Base-by-base conservation (phyloP, 2,329 filamentous ascomycete genomes). In the Thielaviopsis ethacetica region DNA sequence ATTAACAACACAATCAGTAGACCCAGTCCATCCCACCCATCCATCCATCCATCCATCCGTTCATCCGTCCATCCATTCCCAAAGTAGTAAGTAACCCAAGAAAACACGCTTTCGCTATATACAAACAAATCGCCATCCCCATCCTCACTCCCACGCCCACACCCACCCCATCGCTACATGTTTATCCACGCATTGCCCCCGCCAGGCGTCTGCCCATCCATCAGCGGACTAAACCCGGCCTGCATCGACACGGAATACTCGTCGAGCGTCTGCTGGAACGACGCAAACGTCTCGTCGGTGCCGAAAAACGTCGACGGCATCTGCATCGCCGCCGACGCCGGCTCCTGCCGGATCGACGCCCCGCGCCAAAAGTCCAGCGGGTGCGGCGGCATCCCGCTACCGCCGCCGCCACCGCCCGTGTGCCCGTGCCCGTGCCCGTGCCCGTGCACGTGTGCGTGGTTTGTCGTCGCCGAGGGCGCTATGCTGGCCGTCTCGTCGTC, bases 191-290 rank as follows among this genome's bases (percentile, higher is more conserved):
- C 22, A 41, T 52, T 59, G 7, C 53, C 58, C 17, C 53, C 56
- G 22, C 57, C 21, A 3, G 50, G 34, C 24, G 22, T 19, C 53
- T 54, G 51, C 1, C 53, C 44, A 2, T 41, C 38, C 9, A 58
- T 30, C 50, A 58, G 2, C n/a, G 56, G 56, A 54, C 56, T 58
- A 38, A 58, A 53, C 19, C 51, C 50, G 0, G 56, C 19, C 34
- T 58, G 56, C 59, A 61, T 61, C 15, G 56, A 58, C 27, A 61
- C 47, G 5, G 68, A 69, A 60, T 71, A 71, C 57, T 72, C 68
- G 59, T 71, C 70, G 62, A 71, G 62, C 2, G 67, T 70, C 57
- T 71, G 70, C n/a, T 70, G 70, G 53, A 72, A 70, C 5, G 69
- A 69, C 3, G 69, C 69, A 55, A 72, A 69, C 49, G 65, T 69